phyloP scores from a whole-genome alignment of 768 basidiomycete genomes.

The Zangia roseola region DNA sequence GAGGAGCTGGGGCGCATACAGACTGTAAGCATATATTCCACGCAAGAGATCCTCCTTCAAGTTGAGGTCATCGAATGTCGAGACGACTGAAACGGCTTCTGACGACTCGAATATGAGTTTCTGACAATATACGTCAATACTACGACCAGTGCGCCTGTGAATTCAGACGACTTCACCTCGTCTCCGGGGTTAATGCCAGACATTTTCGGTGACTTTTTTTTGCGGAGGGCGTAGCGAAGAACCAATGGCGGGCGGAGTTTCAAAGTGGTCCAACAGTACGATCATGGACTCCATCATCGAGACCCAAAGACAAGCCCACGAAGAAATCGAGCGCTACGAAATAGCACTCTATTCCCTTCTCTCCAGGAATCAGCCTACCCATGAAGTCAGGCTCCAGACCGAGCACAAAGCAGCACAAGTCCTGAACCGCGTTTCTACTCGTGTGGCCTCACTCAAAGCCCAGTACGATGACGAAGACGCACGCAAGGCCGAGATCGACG shows the following conservation, averaged over 20 bases:
- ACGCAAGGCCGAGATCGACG: conserved; percentile 64
- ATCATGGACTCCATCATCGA: conserved; percentile 92
- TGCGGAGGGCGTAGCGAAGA: conserved; percentile 32
- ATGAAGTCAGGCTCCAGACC: conserved; percentile 65
- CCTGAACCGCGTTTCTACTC: conserved; percentile 77
- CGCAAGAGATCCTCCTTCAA: conserved; percentile 94
- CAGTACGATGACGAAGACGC: conserved; percentile 78
- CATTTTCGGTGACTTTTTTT: conserved; percentile 55
- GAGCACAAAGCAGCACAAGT: conserved; percentile 91
- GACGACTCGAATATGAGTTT: conserved; percentile 97
- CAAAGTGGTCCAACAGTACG: conserved; percentile 33
- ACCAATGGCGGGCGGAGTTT: conserved; percentile 48
- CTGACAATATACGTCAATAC: conserved; percentile 32
- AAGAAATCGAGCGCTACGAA: conserved; percentile 93
- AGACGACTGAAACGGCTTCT: conserved; percentile 85
- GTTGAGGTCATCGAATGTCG: conserved; percentile 86
- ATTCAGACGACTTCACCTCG: conserved; percentile 58
- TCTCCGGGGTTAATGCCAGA: conserved; percentile 82
- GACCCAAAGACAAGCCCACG: conserved; percentile 92
- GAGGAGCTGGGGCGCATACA: conserved; percentile 23
- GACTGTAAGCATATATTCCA: conserved; percentile 98
- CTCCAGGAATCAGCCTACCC: conserved; percentile 59
- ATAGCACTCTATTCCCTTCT: conserved; percentile 82
- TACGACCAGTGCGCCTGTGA: conserved; percentile 9
- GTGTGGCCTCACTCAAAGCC: conserved; percentile 61